phyloP scores from a whole-genome alignment of 371 early-diverging fungal genomes.

The Mycotypha africana region DNA sequence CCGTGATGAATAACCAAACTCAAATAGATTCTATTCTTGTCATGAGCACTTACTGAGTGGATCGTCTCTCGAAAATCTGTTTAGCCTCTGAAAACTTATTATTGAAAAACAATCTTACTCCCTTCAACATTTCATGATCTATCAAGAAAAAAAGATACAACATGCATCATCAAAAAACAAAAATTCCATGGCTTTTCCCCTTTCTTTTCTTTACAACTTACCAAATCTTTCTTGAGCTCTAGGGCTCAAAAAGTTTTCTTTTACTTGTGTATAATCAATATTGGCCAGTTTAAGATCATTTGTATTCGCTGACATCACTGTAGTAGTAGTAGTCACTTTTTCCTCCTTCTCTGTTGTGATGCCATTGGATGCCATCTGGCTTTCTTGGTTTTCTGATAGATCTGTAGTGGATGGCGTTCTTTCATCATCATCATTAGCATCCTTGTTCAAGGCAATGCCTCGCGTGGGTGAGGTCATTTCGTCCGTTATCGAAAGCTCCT shows the following conservation, averaged over 20 bases:
- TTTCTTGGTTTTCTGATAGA: too few relatives aligned
- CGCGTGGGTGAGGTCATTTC: too few relatives aligned
- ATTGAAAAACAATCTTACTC: constrained; percentile 47
- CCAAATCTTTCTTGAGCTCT: constrained; percentile 40
- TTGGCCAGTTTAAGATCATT: constrained; percentile 8
- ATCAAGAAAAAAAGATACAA: constrained; percentile 1
- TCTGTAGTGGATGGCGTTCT: too few relatives aligned
- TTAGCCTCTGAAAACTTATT: constrained; percentile 50
- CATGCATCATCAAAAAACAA: neutral
- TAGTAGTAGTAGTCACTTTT: neutral
- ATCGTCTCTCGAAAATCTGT: constrained; percentile 23
- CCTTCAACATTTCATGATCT: constrained; percentile 47
- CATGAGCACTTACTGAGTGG: constrained; percentile 35
- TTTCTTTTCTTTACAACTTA: constrained; percentile 7
- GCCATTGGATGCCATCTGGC: too few relatives aligned
- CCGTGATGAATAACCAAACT: too few relatives aligned
- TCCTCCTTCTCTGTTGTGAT: neutral
- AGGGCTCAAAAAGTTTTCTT: constrained; percentile 33
- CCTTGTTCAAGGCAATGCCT: too few relatives aligned
- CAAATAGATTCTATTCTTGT: too few relatives aligned
- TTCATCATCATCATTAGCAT: too few relatives aligned
- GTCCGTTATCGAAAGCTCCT: too few relatives aligned
- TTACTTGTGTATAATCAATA: constrained; percentile 18
- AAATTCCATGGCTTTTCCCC: too few relatives aligned
- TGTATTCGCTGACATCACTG: neutral